phyloP scores from a whole-genome alignment of 192 early-diverging fungal species.

The Backusella parvicylindrica region DNA sequence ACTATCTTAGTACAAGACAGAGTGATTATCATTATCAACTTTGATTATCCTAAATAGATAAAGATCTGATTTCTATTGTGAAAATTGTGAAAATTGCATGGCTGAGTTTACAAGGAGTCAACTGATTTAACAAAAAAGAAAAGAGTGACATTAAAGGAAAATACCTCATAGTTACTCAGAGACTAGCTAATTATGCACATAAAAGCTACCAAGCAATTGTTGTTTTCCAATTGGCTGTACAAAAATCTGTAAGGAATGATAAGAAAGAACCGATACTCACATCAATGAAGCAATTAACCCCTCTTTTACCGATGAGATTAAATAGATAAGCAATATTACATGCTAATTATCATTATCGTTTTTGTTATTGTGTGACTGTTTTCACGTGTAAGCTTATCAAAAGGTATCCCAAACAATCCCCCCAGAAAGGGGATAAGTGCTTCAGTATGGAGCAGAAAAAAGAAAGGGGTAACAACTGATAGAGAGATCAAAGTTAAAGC shows the following conservation, averaged over 20 bases:
- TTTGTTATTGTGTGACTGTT: background rate
- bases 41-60: conserved; percentile 3
- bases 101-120: background rate
- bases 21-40: background rate
- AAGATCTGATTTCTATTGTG: background rate
- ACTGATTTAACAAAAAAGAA: background rate
- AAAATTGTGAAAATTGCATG: no score
- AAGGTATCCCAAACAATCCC: background rate
- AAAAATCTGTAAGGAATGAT: background rate
- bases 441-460: background rate
- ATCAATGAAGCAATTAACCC: background rate
- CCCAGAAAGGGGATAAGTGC: background rate
- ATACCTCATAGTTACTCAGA: background rate
- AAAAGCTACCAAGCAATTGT: background rate
- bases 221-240: background rate
- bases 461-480: background rate
- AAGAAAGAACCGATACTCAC: background rate
- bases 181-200: background rate
- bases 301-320: background rate
- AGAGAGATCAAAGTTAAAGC: background rate
- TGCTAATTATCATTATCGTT: background rate
- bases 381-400: background rate
- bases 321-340: background rate
- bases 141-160: background rate
- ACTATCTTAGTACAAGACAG: background rate